A percentile compares a stretch with the other conserved stretches of the same genome.
phyloP scores from a whole-genome alignment of 805 yeast genomes.

The Zygosaccharomyces bailii region DNA sequence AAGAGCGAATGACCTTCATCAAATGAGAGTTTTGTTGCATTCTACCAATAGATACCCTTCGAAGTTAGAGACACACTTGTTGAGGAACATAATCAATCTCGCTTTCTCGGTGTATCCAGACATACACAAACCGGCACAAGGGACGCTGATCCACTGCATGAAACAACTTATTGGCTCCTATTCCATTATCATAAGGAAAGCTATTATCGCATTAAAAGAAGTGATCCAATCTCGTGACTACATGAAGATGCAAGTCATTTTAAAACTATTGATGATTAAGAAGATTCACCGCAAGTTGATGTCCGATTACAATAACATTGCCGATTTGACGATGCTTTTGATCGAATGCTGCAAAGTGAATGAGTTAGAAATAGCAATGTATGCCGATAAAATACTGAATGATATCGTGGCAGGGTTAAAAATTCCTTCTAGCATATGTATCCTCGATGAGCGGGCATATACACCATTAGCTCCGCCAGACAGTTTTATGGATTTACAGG shows the following conservation, averaged over 20 bases:
- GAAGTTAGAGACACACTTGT: slow-evolving; percentile 54
- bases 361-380: slow-evolving; percentile 48
- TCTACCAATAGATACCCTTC: slow-evolving; percentile 72
- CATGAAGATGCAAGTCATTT: slow-evolving; percentile 60
- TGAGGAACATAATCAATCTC: slow-evolving; percentile 61
- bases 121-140: slow-evolving; percentile 67
- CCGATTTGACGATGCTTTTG: slow-evolving; percentile 46
- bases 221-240: slow-evolving; percentile 50
- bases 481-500: slow-evolving; percentile 51
- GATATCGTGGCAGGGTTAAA: slow-evolving; percentile 41
- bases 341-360: slow-evolving; percentile 55
- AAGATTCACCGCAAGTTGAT: slow-evolving; percentile 57
- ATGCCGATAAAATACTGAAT: slow-evolving; percentile 52
- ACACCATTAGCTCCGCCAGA: slow-evolving; percentile 62
- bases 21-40: slow-evolving; percentile 66
- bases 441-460: slow-evolving; percentile 42
- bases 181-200: slow-evolving; percentile 43
- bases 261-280: slow-evolving; percentile 54
- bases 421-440: slow-evolving; percentile 52
- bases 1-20: slow-evolving; percentile 68
- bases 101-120: slow-evolving; percentile 69
- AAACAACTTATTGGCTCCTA: slow-evolving; percentile 68
- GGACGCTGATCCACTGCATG: slow-evolving; percentile 62
- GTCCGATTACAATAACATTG: slow-evolving; percentile 53
- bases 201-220: slow-evolving; percentile 44